Conservation (phyloP, 164 flowering plant genomes). For the Annona squamosa region DNA sequence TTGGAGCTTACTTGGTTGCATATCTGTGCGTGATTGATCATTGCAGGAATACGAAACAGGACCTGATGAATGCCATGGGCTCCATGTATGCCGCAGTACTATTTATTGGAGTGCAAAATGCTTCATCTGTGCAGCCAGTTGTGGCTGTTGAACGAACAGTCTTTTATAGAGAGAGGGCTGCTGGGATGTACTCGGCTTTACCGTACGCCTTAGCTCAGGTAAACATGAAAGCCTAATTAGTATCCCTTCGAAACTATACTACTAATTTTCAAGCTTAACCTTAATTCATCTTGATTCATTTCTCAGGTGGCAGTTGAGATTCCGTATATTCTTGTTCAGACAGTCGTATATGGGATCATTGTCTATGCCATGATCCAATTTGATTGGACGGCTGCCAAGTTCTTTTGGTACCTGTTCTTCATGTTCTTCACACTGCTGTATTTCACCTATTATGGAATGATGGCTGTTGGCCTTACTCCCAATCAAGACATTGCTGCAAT, state of each 20-base stretch:
- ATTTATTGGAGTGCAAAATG: constrained; percentile 45
- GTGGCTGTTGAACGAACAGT: constrained; percentile 50
- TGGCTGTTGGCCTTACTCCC: constrained; percentile 63
- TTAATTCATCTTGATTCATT: background rate
- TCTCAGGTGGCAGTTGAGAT: constrained; percentile 42
- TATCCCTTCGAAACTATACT: background rate
- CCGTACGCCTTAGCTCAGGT: constrained; percentile 58
- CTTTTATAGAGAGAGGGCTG: constrained; percentile 12
- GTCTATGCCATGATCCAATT: constrained; percentile 59
- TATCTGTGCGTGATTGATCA: background rate
- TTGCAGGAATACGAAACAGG: constrained; percentile 27
- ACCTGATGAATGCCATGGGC: constrained; percentile 51
- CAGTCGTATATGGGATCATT: constrained; percentile 31
- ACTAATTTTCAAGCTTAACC: background rate
- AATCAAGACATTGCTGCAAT: constrained; percentile 51
- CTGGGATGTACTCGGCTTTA: constrained; percentile 12
- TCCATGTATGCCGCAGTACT: constrained; percentile 53
- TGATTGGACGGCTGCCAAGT: constrained; percentile 54
- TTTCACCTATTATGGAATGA: constrained; percentile 68
- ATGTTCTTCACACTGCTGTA: constrained; percentile 52
- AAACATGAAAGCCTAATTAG: background rate
- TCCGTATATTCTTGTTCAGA: constrained; percentile 44
- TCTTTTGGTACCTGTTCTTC: constrained; percentile 44
- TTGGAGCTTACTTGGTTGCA: background rate
- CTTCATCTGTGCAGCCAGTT: constrained; percentile 49